These are phyloP conservation scores for Mortierella hygrophila DNA, from an alignment of 192 early-diverging fungal species.

Conservation along the genomic window DNA sequence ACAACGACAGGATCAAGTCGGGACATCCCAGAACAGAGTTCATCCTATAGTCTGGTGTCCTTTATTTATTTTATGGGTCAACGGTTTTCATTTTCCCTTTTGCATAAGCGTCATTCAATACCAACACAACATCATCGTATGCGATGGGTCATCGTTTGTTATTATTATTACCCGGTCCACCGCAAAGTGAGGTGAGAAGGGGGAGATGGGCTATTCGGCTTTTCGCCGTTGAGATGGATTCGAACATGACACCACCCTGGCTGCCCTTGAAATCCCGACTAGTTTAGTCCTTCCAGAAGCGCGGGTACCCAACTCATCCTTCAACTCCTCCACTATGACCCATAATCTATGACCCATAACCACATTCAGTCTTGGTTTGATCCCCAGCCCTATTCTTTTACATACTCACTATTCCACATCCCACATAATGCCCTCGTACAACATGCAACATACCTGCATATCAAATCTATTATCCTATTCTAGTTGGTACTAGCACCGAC, in stretches of 20 bases:
- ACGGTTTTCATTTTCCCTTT: too few species aligned
- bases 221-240: conserved; percentile 6
- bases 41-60: not conserved
- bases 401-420: too few species aligned
- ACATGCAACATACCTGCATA: not conserved
- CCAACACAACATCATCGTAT: not conserved
- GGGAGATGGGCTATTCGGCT: conserved; percentile 3
- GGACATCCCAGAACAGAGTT: not conserved
- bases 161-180: not conserved
- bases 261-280: conserved; percentile 29
- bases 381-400: not conserved
- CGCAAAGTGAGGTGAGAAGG: too few species aligned
- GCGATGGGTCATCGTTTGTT: conserved; percentile 1
- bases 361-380: not conserved
- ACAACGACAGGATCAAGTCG: not conserved
- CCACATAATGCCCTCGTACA: not conserved
- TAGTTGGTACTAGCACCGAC: too few species aligned
- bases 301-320: conserved; percentile 3
- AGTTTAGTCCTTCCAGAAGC: conserved; percentile 1
- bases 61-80: not conserved
- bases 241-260: conserved; percentile 29
- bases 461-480: too few species aligned
- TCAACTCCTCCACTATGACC: conserved; percentile 16
- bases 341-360: conserved; percentile 13
- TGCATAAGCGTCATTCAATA: not conserved